Percentiles rank a stretch among this genome's conserved stretches.
Evolutionary conservation across 2,329 filamentous ascomycete species (phyloP).

Genomic region (Hymenoscyphus repandus): DNA sequence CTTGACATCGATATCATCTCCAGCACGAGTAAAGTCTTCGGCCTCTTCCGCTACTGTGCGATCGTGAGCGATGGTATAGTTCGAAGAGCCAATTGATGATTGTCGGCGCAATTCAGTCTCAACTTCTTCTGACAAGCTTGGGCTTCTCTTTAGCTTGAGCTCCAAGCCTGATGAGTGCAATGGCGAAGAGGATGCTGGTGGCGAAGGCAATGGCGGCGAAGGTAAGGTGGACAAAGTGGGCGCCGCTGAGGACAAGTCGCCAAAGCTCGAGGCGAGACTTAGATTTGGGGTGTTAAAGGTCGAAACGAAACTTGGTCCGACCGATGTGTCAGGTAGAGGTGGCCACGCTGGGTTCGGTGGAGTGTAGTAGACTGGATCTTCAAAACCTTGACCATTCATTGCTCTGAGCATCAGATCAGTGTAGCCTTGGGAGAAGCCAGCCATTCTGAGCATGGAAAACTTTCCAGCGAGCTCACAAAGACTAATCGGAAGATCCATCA

Average conservation of each 20-base stretch:
- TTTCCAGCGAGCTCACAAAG: conserved; percentile 4
- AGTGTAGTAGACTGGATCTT: neutral
- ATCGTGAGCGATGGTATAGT: conserved; percentile 1
- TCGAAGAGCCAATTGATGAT: neutral
- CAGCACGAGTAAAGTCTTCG: neutral
- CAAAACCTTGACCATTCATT: neutral
- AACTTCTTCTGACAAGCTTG: conserved; percentile 8
- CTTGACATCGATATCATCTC: neutral
- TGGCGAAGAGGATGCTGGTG: neutral
- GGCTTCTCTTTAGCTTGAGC: conserved; percentile 5
- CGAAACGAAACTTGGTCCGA: neutral
- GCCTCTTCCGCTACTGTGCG: neutral
- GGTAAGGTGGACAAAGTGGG: neutral
- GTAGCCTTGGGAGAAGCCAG: conserved; percentile 4
- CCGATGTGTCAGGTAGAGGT: neutral
- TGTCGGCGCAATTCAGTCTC: conserved; percentile 1
- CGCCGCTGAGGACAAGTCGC: neutral
- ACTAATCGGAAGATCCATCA: neutral
- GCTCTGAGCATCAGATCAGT: neutral
- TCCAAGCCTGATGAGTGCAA: neutral
- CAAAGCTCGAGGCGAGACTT: neutral
- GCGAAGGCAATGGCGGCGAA: neutral
- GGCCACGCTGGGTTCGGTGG: conserved; percentile 5
- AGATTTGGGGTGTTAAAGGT: neutral
- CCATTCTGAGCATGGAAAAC: conserved; percentile 4